Base-by-base conservation (phyloP, 2,329 filamentous ascomycete genomes). In the Aspergillus puulaauensis region DNA sequence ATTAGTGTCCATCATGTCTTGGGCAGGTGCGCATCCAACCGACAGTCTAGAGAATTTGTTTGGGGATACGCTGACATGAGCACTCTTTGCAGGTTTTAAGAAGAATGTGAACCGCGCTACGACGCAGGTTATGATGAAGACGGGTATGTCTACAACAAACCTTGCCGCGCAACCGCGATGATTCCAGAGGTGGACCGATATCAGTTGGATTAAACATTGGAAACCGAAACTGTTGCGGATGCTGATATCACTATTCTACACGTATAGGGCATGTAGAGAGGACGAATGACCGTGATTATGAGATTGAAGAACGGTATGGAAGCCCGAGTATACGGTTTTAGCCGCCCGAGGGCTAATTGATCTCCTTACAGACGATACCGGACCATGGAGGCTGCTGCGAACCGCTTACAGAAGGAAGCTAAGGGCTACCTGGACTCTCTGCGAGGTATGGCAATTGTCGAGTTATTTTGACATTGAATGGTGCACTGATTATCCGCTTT, bases 91-190 rank as follows among this genome's bases (percentile, higher is more conserved):
- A 90, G 89, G 89, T 64, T 93, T 92, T 81, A 92, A 95, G 82
- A 96, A 96, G 78, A 96, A 96, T 87, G 93, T 98, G 82, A 93
- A 95, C 82, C 91, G 95, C 81, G 93, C 93, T 70, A 97, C 93
- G 78, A 99, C 96, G 80, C 93, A 97, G 87, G 93, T 98, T 62
- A 97, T 99, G 91, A 98, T 99, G 93, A 99, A 99, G 85, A 96
- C 93, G 57, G 91, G 88, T 90, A 76, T 64, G 82, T 70, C 40
- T 61, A 55, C 35, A 21, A 60, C 63, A 58, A 62, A 63, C 11
- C 46, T 61, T 61, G 49, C 56, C 60, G 57, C 48, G 58, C 62
- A 56, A 45, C 54, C 41, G 40, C 43, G 39, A 47, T 52, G 43
- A 43, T 49, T 17, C 51, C 47, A 31, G 43, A 45, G 51, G 47